A percentile compares a stretch with the other conserved stretches of the same genome.
Evolutionary conservation across 2,329 filamentous ascomycete species (phyloP).

Genomic region (Pseudopithomyces chartarum): DNA sequence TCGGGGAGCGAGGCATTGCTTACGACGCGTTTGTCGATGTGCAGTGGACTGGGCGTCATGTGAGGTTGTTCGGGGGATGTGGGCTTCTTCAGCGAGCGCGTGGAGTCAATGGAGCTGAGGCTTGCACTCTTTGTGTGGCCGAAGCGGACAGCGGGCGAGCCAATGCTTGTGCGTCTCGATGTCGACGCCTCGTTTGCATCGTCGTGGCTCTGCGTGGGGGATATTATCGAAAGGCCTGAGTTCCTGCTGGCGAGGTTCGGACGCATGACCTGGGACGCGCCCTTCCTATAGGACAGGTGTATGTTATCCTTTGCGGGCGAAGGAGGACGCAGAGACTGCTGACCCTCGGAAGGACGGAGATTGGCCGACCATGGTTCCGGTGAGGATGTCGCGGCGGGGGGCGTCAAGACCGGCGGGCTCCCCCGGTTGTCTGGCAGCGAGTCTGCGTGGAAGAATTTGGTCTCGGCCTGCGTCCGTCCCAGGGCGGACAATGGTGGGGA

Average conservation of each 20-base stretch:
- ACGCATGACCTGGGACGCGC: constrained; percentile 54
- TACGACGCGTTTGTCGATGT: constrained; percentile 37
- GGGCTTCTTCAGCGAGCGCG: constrained; percentile 37
- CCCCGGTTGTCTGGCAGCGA: constrained; percentile 47
- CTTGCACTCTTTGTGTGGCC: constrained; percentile 48
- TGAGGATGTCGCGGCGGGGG: constrained; percentile 30
- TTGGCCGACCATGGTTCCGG: constrained; percentile 27
- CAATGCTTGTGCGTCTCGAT: constrained; percentile 39
- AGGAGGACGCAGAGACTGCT: constrained; percentile 40
- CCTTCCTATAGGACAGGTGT: constrained; percentile 56
- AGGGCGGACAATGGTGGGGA: constrained; percentile 44
- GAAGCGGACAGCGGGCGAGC: constrained; percentile 31
- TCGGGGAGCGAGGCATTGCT: constrained; percentile 35
- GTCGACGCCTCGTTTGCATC: constrained; percentile 24
- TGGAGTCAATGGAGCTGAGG: constrained; percentile 53
- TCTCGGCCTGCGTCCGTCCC: constrained; percentile 31
- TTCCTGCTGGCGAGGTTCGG: constrained; percentile 38
- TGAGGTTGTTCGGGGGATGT: constrained; percentile 26
- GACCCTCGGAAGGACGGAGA: constrained; percentile 19
- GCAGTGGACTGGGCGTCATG: constrained; percentile 37
- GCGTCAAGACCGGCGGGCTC: constrained; percentile 38
- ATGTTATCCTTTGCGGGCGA: constrained; percentile 55
- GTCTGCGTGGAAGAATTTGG: constrained; percentile 79
- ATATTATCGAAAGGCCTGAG: constrained; percentile 39
- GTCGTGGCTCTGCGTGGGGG: constrained; percentile 31